Base-by-base conservation (phyloP, 2,329 filamentous ascomycete species). In the Verticillium longisporum region DNA sequence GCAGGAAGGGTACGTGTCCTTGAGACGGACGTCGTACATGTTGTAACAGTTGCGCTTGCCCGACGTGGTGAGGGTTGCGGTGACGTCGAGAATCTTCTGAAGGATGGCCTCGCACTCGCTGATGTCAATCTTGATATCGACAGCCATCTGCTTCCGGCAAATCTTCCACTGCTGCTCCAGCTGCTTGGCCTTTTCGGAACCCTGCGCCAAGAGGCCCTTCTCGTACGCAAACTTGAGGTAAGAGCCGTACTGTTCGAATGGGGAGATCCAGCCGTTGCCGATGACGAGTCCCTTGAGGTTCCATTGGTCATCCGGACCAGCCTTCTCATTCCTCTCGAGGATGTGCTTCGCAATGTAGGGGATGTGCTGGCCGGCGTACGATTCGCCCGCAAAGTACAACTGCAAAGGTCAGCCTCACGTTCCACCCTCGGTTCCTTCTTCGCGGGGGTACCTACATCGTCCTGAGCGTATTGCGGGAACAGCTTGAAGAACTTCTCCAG, bases 191-290 rank as follows among this genome's bases (percentile, higher is more conserved):
- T 78, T 70, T 4, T 88, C 81, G 3, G 85, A 89, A 32, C 84
- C 89, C 68, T 87, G 85, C 66, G 87, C 71, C 45, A 98, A 75
- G 21, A 99, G 74, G 10, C 86, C 88, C 69, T 87, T 86, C 62
- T 93, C 83, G 72, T 95, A 92, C 54, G 90, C 88, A 69, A 86
- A 98, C 36, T 88, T 83, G 10, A 97, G 79, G 71, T 97, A 97
- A 0, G 94, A 82, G 34, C 89, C 87, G 74, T 98, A 99, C 73
- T 99, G 95, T 57, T 97, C 91, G 7, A 80, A 79, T 1, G 94
- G 93, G 2, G 93, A 90, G 59, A 99, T 94, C 95, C 96, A 99
- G 45, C 94, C 95, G 72, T 99, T 99, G 60, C 96, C 96, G 63
- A 99, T 98, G 38, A 99, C 74, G 21, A 99, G 79, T 9, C 94